A percentile compares a stretch with the other conserved stretches of the same genome.
Evolutionary conservation across 2,329 filamentous ascomycete genomes (phyloP).

Genomic region (Pestalotiopsis sp.): DNA sequence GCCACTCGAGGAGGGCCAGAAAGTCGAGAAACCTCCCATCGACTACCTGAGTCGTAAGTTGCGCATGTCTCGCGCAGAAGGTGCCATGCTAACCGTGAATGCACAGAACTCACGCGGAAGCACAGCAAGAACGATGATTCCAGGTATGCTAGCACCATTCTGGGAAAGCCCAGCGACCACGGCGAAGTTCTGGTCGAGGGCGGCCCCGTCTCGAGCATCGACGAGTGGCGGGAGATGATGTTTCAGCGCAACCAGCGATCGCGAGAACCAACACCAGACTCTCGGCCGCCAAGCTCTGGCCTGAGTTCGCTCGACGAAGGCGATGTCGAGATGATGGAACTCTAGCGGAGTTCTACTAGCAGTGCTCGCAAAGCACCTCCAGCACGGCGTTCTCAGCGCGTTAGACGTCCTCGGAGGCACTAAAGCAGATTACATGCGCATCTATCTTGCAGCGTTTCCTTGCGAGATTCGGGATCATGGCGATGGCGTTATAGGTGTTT

Average conservation of each 20-base stretch:
- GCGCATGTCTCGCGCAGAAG: background rate
- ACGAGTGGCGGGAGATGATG: slow-evolving; percentile 62
- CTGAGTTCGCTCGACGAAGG: slow-evolving; percentile 59
- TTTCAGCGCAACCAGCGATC: slow-evolving; percentile 33
- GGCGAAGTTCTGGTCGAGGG: slow-evolving; percentile 79
- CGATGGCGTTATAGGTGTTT: background rate
- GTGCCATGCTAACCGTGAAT: background rate
- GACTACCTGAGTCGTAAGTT: slow-evolving; percentile 70
- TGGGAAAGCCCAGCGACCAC: slow-evolving; percentile 75
- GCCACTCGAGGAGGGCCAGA: slow-evolving; percentile 48
- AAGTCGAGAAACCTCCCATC: slow-evolving; percentile 45
- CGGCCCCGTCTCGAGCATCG: slow-evolving; percentile 67
- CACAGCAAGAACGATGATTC: slow-evolving; percentile 87
- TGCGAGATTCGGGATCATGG: background rate
- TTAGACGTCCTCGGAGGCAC: background rate
- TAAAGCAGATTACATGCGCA: background rate
- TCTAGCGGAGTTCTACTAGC: slow-evolving; percentile 9
- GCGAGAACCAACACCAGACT: slow-evolving; percentile 34
- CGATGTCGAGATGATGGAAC: slow-evolving; percentile 44
- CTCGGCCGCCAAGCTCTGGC: slow-evolving; percentile 55
- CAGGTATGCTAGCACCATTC: slow-evolving; percentile 81
- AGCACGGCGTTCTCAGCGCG: background rate
- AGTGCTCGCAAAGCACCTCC: background rate
- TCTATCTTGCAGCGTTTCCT: background rate
- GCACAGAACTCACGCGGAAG: slow-evolving; percentile 84